Evolutionary conservation across 2,329 filamentous ascomycete genomes (phyloP).

Genomic region (Metarhizium anisopliae): DNA sequence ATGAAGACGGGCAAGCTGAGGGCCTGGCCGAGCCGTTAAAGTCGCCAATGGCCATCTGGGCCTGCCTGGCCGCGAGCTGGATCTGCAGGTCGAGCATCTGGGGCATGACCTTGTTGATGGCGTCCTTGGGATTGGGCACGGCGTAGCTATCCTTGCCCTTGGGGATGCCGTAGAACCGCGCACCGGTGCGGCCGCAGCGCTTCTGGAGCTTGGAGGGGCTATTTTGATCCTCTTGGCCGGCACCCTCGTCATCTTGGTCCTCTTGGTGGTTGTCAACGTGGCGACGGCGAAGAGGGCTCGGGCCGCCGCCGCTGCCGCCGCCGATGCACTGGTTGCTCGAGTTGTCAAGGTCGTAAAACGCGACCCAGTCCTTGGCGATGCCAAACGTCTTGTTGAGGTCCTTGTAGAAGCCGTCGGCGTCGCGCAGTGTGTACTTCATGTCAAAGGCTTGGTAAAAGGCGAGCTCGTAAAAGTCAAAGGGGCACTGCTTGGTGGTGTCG

Average conservation of each 20-base stretch:
- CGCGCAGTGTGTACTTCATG: neutral
- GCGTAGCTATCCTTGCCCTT: neutral
- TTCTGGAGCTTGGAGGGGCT: neutral
- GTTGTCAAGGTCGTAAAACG: neutral
- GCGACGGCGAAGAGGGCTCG: too few species aligned
- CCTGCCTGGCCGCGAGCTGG: neutral
- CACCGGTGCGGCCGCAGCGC: neutral
- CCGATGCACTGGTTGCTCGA: too few species aligned
- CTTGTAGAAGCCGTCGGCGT: neutral
- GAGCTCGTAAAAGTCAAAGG: neutral
- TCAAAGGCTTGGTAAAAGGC: neutral
- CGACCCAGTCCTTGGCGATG: neutral
- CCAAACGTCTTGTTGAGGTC: neutral
- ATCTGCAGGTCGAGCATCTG: slow-evolving; percentile 1
- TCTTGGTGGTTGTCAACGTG: too few species aligned
- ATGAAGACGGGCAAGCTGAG: slow-evolving; percentile 5
- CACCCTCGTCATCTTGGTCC: too few species aligned
- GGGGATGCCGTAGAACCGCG: neutral
- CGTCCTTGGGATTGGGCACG: slow-evolving; percentile 6
- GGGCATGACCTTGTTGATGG: slow-evolving; percentile 3
- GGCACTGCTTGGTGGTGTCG: neutral
- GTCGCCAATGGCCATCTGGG: neutral
- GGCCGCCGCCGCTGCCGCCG: neutral
- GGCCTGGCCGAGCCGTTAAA: neutral
- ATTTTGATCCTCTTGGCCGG: too few species aligned